Conservation (phyloP, 495 filamentous ascomycete genomes). For the Penicillium taxi region DNA sequence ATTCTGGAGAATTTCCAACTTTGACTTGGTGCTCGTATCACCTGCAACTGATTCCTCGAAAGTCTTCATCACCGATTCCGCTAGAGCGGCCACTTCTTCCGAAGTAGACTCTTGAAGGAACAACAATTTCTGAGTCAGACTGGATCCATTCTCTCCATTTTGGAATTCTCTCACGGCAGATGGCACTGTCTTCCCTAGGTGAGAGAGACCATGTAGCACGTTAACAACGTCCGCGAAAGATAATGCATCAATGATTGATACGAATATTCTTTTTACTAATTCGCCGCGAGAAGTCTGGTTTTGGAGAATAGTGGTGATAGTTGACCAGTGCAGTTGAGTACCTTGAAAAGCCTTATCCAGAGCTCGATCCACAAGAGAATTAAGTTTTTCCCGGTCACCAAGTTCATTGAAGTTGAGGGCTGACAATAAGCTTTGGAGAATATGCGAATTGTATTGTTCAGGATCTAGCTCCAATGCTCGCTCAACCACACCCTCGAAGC, state of each 20-base stretch:
- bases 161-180: conserved; percentile 32
- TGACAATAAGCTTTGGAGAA: conserved; percentile 36
- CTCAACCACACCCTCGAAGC: conserved; percentile 34
- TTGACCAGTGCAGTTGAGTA: conserved; percentile 34
- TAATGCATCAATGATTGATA: conserved; percentile 30
- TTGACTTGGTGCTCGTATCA: conserved; percentile 32
- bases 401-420: conserved; percentile 35
- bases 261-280: conserved; percentile 36
- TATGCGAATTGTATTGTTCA: conserved; percentile 30
- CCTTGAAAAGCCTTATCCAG: conserved; percentile 31
- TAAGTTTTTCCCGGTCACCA: conserved; percentile 26
- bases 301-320: conserved; percentile 38
- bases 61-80: conserved; percentile 36
- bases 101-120: conserved; percentile 48
- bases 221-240: conserved; percentile 27
- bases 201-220: conserved; percentile 33
- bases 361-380: conserved; percentile 30
- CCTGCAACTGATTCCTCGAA: conserved; percentile 32
- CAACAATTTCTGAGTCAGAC: conserved; percentile 48
- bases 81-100: conserved; percentile 45
- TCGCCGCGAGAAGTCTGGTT: conserved; percentile 36
- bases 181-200: conserved; percentile 31
- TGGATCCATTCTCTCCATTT: conserved; percentile 39
- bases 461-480: conserved; percentile 30
- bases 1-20: conserved; percentile 44